Conservation (phyloP, 306 rosid species). For the Castanea crenata region DNA sequence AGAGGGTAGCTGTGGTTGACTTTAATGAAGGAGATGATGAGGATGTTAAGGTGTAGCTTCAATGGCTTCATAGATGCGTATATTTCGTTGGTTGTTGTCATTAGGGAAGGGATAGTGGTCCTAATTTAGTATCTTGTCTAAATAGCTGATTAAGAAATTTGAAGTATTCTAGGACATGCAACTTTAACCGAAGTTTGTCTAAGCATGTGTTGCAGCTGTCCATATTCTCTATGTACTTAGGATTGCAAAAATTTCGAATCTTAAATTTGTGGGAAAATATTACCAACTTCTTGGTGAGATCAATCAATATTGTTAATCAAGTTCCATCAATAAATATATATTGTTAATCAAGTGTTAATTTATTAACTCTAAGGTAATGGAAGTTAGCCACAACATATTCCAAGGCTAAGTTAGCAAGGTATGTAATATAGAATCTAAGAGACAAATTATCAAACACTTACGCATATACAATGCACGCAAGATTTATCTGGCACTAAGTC, state of each 20-base stretch:
- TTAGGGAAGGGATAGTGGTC: neutral
- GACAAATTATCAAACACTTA: no score
- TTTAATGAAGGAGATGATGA: conserved; percentile 44
- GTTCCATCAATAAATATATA: no score
- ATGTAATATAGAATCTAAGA: no score
- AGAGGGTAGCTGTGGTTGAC: conserved; percentile 61
- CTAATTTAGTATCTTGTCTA: neutral
- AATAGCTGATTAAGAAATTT: neutral
- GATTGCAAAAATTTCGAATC: neutral
- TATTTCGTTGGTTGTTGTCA: neutral
- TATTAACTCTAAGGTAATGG: no score
- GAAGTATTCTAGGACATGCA: neutral
- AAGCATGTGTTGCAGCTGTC: neutral
- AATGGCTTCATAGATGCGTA: conserved; percentile 31
- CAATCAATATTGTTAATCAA: no score
- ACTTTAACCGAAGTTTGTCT: neutral
- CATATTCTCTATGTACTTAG: neutral
- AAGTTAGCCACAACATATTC: no score
- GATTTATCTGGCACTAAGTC: no score
- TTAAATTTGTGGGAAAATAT: neutral
- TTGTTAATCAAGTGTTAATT: no score
- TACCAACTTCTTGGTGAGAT: no score
- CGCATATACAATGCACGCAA: no score
- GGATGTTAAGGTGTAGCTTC: conserved; percentile 22
- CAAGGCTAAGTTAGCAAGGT: no score